Percentiles rank a stretch among this genome's conserved stretches.
Conservation (phyloP, 2,329 filamentous ascomycete species). For the Chrysoporthe austroafricana region DNA sequence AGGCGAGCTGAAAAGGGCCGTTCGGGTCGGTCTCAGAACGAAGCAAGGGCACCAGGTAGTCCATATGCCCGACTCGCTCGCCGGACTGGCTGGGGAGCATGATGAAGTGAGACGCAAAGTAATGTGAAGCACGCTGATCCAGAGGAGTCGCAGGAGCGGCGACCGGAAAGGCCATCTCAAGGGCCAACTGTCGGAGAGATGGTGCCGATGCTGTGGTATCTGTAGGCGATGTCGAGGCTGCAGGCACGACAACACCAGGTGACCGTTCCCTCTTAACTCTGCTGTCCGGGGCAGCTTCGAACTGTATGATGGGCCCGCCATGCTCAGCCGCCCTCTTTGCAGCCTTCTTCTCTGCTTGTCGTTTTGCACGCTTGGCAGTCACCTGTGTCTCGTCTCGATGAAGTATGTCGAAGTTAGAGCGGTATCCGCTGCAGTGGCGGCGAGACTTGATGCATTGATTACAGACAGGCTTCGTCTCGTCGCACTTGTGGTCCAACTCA, state of each 20-base stretch:
- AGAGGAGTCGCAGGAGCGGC: constrained; percentile 50
- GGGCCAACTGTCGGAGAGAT: constrained; percentile 30
- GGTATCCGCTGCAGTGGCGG: constrained; percentile 68
- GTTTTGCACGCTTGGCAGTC: constrained; percentile 66
- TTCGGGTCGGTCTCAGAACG: constrained; percentile 45
- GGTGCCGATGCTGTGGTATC: constrained; percentile 29
- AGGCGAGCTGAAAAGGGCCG: constrained; percentile 58
- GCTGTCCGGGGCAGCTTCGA: constrained; percentile 10
- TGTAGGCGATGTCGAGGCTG: constrained; percentile 26
- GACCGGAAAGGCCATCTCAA: constrained; percentile 32
- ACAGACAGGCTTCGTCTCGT: constrained; percentile 68
- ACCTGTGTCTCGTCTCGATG: constrained; percentile 74
- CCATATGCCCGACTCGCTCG: constrained; percentile 56
- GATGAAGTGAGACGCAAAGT: constrained; percentile 65
- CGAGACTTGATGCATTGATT: constrained; percentile 67
- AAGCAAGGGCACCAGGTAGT: constrained; percentile 61
- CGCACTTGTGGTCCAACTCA: constrained; percentile 52
- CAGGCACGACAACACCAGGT: background rate
- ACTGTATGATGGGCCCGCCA: constrained; percentile 27
- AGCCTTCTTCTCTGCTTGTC: constrained; percentile 54
- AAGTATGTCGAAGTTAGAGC: constrained; percentile 72
- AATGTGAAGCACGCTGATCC: constrained; percentile 60
- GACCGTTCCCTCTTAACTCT: background rate
- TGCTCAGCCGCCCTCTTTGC: constrained; percentile 41
- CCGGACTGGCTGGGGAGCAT: constrained; percentile 54